Base-by-base conservation (phyloP, 306 rosid species). In the Castanea mollissima region DNA sequence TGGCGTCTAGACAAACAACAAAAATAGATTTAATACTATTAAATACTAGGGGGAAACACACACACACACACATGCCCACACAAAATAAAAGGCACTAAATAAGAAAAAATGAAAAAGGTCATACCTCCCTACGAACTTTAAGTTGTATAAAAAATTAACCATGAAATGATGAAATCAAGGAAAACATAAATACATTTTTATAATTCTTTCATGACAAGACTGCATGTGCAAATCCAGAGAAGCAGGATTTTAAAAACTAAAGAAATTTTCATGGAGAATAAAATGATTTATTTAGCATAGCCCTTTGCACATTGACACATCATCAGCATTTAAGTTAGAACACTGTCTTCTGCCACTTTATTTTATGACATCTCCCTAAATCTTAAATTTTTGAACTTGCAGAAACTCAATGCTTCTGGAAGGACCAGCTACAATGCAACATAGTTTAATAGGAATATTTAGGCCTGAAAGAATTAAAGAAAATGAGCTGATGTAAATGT, bases 61-160 rank as follows among this genome's bases (percentile, higher is more conserved):
- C 5, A 34, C 6, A 34, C 38, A 32, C 34, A 4, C 35, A 32
- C 34, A 31, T 4, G 15, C 13, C 25, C 15, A 63, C 15, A 63
- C 6, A n/a, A 2, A 65, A 62, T 25, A 34, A 32, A 63, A 16
- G 20, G 63, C 63, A 7, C 5, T 16, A 52, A 73, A 56, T 41
- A 70, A 69, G 38, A 19, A 72, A 80, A 75, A 78, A 63, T 38
- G 77, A 57, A n/a, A 77, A 79, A 69, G 55, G 12, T 21, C 49
- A 14, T 83, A 92, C 99, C 99, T 91, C 91, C 86, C 99, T 85
- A 44, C 99, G 96, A 84, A 86, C 83, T 86, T 80, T 91, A 76
- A 95, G 85, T 78, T 87, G 23, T 2, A 56, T 16, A 18, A 64
- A 29, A 64, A 64, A 64, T 15, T 15, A 64, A 14, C 44, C 41